Percentiles rank a stretch among this genome's conserved stretches.
These are phyloP conservation scores for Saccharomyces paradoxus DNA, from an alignment of 805 yeast species.

Conservation along the genomic window DNA sequence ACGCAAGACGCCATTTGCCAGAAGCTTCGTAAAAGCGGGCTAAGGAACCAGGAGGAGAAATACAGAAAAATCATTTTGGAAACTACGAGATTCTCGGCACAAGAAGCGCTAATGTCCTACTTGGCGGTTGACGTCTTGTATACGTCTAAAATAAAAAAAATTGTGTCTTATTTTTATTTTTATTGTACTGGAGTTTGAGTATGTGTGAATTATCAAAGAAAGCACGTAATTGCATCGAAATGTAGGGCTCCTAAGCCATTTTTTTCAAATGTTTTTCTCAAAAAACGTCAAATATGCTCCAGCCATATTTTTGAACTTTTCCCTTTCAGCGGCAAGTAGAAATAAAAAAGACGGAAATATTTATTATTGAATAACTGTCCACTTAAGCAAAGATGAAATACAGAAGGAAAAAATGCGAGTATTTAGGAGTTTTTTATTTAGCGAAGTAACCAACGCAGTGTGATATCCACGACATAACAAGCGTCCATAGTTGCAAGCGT, in stretches of 20 bases:
- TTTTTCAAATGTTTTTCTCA: neutral
- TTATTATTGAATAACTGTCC: neutral
- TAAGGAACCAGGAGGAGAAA: no score
- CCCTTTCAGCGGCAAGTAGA: neutral
- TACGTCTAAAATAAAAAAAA: no score
- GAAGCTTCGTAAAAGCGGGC: neutral
- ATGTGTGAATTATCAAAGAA: no score
- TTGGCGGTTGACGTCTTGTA: neutral
- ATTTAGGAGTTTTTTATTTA: neutral
- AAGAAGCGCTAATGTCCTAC: neutral
- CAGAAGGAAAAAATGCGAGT: neutral
- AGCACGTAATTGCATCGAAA: no score
- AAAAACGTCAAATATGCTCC: no score
- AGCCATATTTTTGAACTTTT: neutral
- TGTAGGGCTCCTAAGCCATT: no score
- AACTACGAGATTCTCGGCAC: neutral
- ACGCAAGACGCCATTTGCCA: neutral
- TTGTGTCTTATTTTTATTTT: no score
- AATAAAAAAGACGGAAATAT: neutral
- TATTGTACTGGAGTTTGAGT: no score
- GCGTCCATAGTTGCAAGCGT: neutral
- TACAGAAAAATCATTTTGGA: neutral
- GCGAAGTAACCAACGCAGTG: neutral
- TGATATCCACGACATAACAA: neutral
- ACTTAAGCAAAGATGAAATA: neutral